Percentiles rank a stretch among this genome's conserved stretches.
Evolutionary conservation across 495 filamentous ascomycete species (phyloP).

Genomic region (Beverwykella pulmonaria): DNA sequence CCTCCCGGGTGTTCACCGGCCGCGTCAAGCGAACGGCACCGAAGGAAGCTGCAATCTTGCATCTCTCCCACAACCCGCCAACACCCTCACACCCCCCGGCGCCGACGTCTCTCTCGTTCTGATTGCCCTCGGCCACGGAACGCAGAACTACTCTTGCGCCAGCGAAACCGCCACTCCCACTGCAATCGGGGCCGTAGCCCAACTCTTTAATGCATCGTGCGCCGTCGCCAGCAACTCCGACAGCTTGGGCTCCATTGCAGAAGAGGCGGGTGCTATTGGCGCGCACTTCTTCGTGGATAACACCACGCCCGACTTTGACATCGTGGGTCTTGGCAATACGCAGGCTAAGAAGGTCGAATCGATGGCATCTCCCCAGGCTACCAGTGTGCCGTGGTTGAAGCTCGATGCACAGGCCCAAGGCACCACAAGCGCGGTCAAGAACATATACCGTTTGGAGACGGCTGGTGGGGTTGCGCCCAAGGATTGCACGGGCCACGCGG

Average conservation of each 20-base stretch:
- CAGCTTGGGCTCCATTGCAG: slow-evolving; percentile 47
- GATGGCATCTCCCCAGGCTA: slow-evolving; percentile 60
- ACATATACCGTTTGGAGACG: slow-evolving; percentile 82
- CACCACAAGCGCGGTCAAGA: slow-evolving; percentile 56
- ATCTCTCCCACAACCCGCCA: slow-evolving; percentile 18
- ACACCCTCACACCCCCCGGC: slow-evolving; percentile 58
- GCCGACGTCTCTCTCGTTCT: slow-evolving; percentile 65
- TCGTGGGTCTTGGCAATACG: slow-evolving; percentile 59
- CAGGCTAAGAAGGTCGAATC: slow-evolving; percentile 56
- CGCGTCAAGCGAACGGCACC: slow-evolving; percentile 15
- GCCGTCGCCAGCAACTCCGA: slow-evolving; percentile 64
- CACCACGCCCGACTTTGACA: slow-evolving; percentile 79
- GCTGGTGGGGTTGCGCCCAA: slow-evolving; percentile 74
- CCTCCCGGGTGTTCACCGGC: not conserved
- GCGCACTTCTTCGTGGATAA: slow-evolving; percentile 73
- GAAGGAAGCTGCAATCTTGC: slow-evolving; percentile 23
- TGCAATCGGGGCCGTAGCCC: slow-evolving; percentile 71
- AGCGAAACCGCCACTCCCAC: slow-evolving; percentile 53
- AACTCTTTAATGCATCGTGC: slow-evolving; percentile 86
- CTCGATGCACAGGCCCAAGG: slow-evolving; percentile 43
- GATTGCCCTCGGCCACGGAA: slow-evolving; percentile 83
- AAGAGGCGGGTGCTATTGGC: slow-evolving; percentile 61
- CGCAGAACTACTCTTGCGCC: slow-evolving; percentile 90
- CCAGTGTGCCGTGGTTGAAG: slow-evolving; percentile 72
- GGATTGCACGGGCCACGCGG: slow-evolving; percentile 67